These are phyloP conservation scores for Leptographium procerum DNA, from an alignment of 2,329 filamentous ascomycete genomes.

Conservation along the genomic window DNA sequence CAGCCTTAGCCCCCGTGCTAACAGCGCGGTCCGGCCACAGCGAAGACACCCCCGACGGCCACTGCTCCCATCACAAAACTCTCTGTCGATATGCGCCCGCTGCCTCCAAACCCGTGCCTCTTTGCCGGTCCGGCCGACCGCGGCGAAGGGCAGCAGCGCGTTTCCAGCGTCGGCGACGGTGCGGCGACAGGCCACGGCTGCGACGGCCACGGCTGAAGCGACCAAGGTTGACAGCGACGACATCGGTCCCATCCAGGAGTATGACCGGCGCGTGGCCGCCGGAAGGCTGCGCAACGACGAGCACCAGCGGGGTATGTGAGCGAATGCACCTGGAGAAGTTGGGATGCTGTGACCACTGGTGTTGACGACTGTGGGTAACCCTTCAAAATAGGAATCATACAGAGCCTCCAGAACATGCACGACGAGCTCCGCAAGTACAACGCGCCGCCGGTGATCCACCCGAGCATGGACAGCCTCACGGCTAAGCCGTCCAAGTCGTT, in stretches of 20 bases:
- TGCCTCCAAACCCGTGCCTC: conserved; percentile 7
- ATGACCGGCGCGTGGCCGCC: conserved; percentile 65
- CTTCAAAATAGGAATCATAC: conserved; percentile 58
- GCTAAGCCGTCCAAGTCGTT: conserved; percentile 37
- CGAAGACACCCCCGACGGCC: conserved; percentile 2
- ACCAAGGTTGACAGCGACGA: conserved; percentile 20
- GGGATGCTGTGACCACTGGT: no score
- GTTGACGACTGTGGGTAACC: background rate
- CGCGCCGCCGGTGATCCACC: conserved; percentile 64
- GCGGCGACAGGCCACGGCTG: conserved; percentile 8
- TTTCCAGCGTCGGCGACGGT: background rate
- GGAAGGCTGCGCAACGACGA: conserved; percentile 75
- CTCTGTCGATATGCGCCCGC: conserved; percentile 6
- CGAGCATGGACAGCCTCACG: conserved; percentile 56
- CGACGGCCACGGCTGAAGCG: conserved; percentile 1
- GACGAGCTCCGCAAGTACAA: conserved; percentile 66
- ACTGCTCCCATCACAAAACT: background rate
- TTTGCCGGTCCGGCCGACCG: background rate
- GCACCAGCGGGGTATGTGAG: conserved; percentile 64
- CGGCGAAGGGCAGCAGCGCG: no score
- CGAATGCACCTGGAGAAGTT: no score
- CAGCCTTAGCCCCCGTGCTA: background rate
- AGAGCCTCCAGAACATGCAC: conserved; percentile 80
- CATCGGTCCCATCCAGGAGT: conserved; percentile 73
- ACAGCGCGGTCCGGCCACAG: background rate